Conservation (phyloP, 2,329 filamentous ascomycete genomes). For the Sporothrix brasiliensis region DNA sequence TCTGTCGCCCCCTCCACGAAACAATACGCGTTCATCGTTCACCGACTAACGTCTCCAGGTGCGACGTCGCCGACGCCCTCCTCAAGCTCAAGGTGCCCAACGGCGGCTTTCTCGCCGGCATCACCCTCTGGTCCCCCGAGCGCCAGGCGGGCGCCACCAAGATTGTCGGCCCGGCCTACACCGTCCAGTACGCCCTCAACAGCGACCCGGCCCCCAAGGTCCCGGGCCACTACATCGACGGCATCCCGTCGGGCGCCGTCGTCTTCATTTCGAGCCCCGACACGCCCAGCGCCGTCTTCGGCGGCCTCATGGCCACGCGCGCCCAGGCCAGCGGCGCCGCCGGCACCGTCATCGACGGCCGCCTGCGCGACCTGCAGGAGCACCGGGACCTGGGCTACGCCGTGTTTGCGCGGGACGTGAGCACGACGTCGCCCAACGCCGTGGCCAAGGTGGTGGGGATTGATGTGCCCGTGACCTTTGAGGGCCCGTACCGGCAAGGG, state of each 20-base stretch:
- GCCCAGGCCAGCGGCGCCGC: slow-evolving; percentile 50
- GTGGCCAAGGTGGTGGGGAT: slow-evolving; percentile 49
- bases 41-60: slow-evolving; percentile 41
- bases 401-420: slow-evolving; percentile 51
- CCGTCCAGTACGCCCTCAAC: slow-evolving; percentile 55
- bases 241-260: slow-evolving; percentile 51
- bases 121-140: slow-evolving; percentile 58
- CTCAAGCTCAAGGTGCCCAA: slow-evolving; percentile 52
- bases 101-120: slow-evolving; percentile 57
- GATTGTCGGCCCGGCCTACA: slow-evolving; percentile 59
- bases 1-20: too few relatives aligned
- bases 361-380: slow-evolving; percentile 57
- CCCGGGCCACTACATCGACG: slow-evolving; percentile 55
- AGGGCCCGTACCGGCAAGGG: slow-evolving; percentile 46
- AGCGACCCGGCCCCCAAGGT: slow-evolving; percentile 52
- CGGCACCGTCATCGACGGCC: slow-evolving; percentile 56
- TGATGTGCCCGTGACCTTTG: slow-evolving; percentile 47
- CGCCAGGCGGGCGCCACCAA: slow-evolving; percentile 55
- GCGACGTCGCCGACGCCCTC: slow-evolving; percentile 57
- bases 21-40: too few relatives aligned
- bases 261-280: slow-evolving; percentile 56
- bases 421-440: slow-evolving; percentile 50
- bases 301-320: slow-evolving; percentile 56
- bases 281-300: slow-evolving; percentile 56
- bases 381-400: slow-evolving; percentile 54